phyloP scores from a whole-genome alignment of 2,329 filamentous ascomycete genomes.

The Colletotrichum lindemuthianum region DNA sequence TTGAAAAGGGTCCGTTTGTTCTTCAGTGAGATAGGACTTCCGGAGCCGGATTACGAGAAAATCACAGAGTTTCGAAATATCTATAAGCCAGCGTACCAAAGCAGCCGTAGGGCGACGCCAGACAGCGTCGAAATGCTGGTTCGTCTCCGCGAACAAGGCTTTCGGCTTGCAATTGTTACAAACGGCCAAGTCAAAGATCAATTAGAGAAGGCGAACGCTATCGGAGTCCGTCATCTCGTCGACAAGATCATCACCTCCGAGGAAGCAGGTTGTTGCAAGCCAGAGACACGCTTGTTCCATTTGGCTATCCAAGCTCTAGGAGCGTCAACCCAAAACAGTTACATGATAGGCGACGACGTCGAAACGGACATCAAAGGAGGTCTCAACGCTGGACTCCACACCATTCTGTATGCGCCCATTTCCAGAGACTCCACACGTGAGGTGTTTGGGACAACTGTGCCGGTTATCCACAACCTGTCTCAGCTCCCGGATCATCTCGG shows the following conservation, averaged over 20 bases:
- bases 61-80: conserved; percentile 8
- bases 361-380: conserved; percentile 5
- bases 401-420: conserved; percentile 1
- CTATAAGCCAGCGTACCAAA: background rate
- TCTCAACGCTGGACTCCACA: background rate
- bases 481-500: conserved; percentile 1
- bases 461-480: conserved; percentile 2
- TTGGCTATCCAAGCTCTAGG: background rate
- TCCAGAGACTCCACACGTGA: background rate
- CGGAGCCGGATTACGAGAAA: background rate
- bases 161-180: conserved; percentile 8
- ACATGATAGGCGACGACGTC: conserved; percentile 9
- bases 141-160: conserved; percentile 3
- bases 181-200: conserved; percentile 17
- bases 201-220: conserved; percentile 4
- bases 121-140: background rate
- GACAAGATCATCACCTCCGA: conserved; percentile 18
- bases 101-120: conserved; percentile 3
- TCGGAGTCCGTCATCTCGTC: conserved; percentile 12
- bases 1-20: background rate
- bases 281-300: background rate
- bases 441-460: background rate
- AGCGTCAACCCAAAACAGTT: background rate
- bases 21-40: background rate
- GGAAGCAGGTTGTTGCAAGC: conserved; percentile 13